phyloP scores from a whole-genome alignment of 116 monocot species.

The Dioscorea cayenensis region DNA sequence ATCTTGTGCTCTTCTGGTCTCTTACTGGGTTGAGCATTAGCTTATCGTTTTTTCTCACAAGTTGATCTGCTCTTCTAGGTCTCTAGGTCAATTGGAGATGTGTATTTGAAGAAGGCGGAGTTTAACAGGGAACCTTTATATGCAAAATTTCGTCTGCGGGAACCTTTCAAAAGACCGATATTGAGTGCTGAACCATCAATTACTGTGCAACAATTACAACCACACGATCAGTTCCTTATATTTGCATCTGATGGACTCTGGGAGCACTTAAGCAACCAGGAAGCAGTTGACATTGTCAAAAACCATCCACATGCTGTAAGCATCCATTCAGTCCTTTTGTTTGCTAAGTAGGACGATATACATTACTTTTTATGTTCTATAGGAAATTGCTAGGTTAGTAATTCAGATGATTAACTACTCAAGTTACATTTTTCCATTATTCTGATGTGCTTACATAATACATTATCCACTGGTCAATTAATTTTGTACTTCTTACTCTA shows the following conservation, averaged over 20 bases:
- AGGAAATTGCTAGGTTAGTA: too few relatives aligned
- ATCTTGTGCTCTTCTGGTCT: too few relatives aligned
- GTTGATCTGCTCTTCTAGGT: slow-evolving; percentile 11
- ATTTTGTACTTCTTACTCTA: too few relatives aligned
- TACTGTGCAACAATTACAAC: slow-evolving; percentile 12
- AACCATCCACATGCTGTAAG: slow-evolving; percentile 18
- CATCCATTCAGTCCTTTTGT: neutral
- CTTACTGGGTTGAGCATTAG: too few relatives aligned
- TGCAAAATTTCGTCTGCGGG: slow-evolving; percentile 18
- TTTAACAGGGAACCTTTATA: slow-evolving; percentile 20
- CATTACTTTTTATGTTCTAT: neutral
- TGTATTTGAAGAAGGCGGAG: slow-evolving; percentile 21
- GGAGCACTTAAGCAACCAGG: slow-evolving; percentile 31
- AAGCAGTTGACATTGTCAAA: slow-evolving; percentile 27
- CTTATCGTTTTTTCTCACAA: neutral
- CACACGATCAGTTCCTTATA: slow-evolving; percentile 27
- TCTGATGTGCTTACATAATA: too few relatives aligned
- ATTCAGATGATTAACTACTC: too few relatives aligned
- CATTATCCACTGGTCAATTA: too few relatives aligned
- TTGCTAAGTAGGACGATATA: neutral
- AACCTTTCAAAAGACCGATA: slow-evolving; percentile 25
- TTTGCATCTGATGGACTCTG: slow-evolving; percentile 30
- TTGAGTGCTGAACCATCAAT: slow-evolving; percentile 31
- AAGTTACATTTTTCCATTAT: too few relatives aligned
- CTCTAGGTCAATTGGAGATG: slow-evolving; percentile 25